Conservation (phyloP, 352 stramenopile genomes). For the Pythium aquatile region DNA sequence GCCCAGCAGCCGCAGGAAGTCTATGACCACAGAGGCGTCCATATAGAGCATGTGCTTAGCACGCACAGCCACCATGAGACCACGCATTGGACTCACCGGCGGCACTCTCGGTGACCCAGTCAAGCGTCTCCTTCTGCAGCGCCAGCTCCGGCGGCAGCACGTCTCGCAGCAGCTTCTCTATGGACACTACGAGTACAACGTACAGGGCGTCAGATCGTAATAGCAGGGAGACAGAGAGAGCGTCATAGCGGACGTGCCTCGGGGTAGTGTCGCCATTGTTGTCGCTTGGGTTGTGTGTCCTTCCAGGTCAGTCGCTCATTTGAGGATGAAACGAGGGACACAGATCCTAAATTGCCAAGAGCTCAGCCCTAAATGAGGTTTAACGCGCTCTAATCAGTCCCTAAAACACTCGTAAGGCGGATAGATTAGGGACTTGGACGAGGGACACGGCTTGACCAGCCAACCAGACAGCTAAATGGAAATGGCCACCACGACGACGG, state of each 20-base stretch:
- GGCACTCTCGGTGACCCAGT: slow-evolving; percentile 64
- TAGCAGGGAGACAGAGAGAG: neutral
- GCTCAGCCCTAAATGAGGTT: no score
- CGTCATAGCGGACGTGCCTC: neutral
- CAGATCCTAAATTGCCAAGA: neutral
- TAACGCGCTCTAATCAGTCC: neutral
- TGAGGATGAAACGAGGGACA: slow-evolving; percentile 10
- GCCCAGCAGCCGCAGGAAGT: slow-evolving; percentile 50
- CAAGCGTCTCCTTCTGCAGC: slow-evolving; percentile 64
- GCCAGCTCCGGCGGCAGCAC: slow-evolving; percentile 48
- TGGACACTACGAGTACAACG: slow-evolving; percentile 13
- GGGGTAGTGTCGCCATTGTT: neutral
- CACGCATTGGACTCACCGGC: slow-evolving; percentile 26
- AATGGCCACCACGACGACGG: neutral
- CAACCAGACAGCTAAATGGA: slow-evolving; percentile 1
- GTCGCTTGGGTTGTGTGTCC: neutral
- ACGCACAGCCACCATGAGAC: neutral
- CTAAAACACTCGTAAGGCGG: no score
- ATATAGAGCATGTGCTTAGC: neutral
- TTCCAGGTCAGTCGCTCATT: neutral
- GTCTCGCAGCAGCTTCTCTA: slow-evolving; percentile 54
- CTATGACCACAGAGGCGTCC: slow-evolving; percentile 22
- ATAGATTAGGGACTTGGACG: neutral
- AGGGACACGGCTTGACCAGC: neutral
- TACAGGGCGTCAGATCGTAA: neutral